phyloP scores from a whole-genome alignment of 1,139 yeast genomes.

The Candida sp. region DNA sequence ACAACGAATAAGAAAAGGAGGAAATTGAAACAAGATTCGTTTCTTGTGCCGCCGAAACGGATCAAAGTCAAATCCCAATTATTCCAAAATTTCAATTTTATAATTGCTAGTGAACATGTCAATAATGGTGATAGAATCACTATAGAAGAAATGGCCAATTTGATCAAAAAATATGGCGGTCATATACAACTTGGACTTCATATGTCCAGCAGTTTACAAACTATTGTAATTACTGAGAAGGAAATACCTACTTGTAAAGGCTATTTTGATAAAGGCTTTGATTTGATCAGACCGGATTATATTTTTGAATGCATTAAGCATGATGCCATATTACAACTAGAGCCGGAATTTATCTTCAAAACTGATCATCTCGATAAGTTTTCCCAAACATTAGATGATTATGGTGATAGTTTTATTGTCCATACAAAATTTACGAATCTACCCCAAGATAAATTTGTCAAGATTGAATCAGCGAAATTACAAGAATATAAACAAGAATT shows the following conservation, averaged over 20 bases:
- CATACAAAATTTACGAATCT: slow-evolving; percentile 11
- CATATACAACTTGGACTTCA: slow-evolving; percentile 17
- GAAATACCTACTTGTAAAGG: slow-evolving; percentile 43
- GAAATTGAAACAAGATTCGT: slow-evolving; percentile 11
- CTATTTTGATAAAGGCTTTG: slow-evolving; percentile 46
- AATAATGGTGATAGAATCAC: slow-evolving; percentile 25
- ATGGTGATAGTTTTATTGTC: slow-evolving; percentile 52
- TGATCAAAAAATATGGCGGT: slow-evolving; percentile 55
- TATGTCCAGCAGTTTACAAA: slow-evolving; percentile 13
- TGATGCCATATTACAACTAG: slow-evolving; percentile 46
- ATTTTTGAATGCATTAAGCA: slow-evolving; percentile 58
- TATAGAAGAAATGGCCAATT: slow-evolving; percentile 28
- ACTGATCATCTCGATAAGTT: slow-evolving; percentile 11
- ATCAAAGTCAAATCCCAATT: slow-evolving; percentile 15
- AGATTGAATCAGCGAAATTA: slow-evolving; percentile 3
- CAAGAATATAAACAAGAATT: slow-evolving; percentile 9
- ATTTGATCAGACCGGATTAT: slow-evolving; percentile 70
- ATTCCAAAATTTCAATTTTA: slow-evolving; percentile 23
- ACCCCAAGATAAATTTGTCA: slow-evolving; percentile 4
- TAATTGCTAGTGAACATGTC: slow-evolving; percentile 43
- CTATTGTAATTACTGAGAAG: slow-evolving; percentile 46
- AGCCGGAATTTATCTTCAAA: slow-evolving; percentile 53
- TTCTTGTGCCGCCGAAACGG: slow-evolving; percentile 8
- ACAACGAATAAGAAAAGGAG: slow-evolving; percentile 18
- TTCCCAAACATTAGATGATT: slow-evolving; percentile 36